Conservation (phyloP, 1,139 yeast genomes). For the Hyphopichia burtonii region DNA sequence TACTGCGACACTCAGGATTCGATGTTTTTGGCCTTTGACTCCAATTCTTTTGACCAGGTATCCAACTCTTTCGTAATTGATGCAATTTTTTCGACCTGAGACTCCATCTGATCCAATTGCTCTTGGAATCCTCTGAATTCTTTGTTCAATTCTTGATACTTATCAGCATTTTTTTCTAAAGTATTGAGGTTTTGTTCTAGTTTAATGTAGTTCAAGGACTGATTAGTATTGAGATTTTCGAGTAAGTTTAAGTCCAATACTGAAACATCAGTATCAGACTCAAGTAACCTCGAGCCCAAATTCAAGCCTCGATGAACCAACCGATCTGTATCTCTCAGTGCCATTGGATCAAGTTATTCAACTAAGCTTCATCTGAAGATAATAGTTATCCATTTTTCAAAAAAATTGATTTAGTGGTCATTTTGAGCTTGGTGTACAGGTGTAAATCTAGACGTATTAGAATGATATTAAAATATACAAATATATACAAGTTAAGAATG, state of each 20-base stretch:
- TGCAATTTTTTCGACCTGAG: constrained; percentile 45
- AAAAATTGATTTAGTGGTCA: no score
- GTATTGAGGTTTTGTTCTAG: constrained; percentile 47
- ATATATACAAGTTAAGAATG: constrained; percentile 2
- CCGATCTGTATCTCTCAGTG: constrained; percentile 32
- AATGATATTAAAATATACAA: not conserved
- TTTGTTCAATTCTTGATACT: constrained; percentile 22
- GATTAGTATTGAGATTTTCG: constrained; percentile 57
- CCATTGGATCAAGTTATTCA: constrained; percentile 12
- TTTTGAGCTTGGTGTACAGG: not conserved
- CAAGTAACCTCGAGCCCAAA: constrained; percentile 34
- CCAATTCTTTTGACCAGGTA: constrained; percentile 57
- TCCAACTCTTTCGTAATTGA: constrained; percentile 54
- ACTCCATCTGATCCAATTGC: constrained; percentile 44
- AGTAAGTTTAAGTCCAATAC: constrained; percentile 51
- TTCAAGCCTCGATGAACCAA: constrained; percentile 31
- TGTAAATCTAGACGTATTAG: not conserved
- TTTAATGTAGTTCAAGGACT: constrained; percentile 55
- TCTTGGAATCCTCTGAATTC: constrained; percentile 28
- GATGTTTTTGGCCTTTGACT: constrained; percentile 9
- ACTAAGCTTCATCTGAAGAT: no score
- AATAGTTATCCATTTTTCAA: no score
- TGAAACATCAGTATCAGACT: constrained; percentile 55
- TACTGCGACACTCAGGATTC: not conserved
- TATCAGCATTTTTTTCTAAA: constrained; percentile 34